Base-by-base conservation (phyloP, 331 rosid genomes). In the Malus hybrid region DNA sequence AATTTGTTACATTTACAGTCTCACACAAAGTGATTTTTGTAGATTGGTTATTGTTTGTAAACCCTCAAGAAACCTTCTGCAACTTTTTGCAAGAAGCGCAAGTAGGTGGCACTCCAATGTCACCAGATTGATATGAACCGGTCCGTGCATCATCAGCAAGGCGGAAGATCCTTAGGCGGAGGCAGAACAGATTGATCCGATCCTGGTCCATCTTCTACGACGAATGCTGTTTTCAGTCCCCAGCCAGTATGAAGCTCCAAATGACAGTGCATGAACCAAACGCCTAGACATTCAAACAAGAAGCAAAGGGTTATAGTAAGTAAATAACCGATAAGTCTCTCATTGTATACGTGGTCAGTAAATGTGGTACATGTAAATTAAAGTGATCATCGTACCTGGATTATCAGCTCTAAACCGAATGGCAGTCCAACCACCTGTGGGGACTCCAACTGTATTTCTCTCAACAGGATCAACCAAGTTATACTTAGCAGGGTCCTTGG, bases 191-290 rank as follows among this genome's bases (percentile, higher is more conserved):
- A 81, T 75, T 87, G 96, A 71, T 85, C 86, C 36, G 72, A 69
- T 33, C 81, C 83, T 0, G 90, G 86, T 57, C 93, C 97, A 63
- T 92, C 84, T 84, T 92, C 90, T 22, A 88, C 96, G 1, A 92
- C 81, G 56, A 92, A 90, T 44, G 93, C 92, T 16, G 86, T 92
- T 76, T 92, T 90, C 85, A 92, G 75, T 57, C 97, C 97, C 93
- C 96, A 90, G 7, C 96, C 91, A 34, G 97, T 92, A 62, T 92
- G 97, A 36, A 88, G 85, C 82, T 88, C 96, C 79, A 88, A 73
- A 77, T 92, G 97, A 73, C 97, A 92, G 81, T 92, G 96, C 85
- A 90, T 76, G 74, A 90, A 90, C 97, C 97, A 92, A 73, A 92
- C 96, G 67, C 93, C 93, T 92, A 73, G 10, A 69, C 48, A 18